These are phyloP conservation scores for Pythium sp. DNA, from an alignment of 352 stramenopile genomes.

Conservation along the genomic window DNA sequence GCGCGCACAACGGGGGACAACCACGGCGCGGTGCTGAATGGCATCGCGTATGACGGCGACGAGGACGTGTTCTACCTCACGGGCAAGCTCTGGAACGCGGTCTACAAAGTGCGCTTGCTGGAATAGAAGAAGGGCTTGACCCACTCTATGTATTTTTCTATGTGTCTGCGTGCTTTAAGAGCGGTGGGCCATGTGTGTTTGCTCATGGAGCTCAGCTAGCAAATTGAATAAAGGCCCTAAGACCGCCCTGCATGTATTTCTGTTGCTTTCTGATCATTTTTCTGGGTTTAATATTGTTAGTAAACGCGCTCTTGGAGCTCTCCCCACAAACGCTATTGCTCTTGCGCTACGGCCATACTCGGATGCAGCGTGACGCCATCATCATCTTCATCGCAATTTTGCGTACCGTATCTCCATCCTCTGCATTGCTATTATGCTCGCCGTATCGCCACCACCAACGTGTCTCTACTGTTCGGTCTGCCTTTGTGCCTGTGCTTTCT, in stretches of 20 bases:
- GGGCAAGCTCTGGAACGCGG: conserved; percentile 90
- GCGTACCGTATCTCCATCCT: background rate
- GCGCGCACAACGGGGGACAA: conserved; percentile 50
- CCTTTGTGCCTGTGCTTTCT: background rate
- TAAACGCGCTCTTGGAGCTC: background rate
- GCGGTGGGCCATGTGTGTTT: background rate
- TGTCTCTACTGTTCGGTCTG: background rate
- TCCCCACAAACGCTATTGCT: background rate
- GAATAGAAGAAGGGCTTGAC: conserved; percentile 18
- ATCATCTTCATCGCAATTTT: background rate
- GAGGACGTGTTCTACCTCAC: conserved; percentile 92
- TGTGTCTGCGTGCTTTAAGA: background rate
- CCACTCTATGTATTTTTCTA: conserved; percentile 11
- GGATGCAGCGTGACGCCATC: background rate
- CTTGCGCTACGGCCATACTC: background rate
- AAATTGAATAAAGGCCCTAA: background rate
- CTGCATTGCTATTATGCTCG: background rate
- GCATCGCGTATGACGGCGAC: conserved; percentile 90
- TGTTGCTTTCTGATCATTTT: background rate
- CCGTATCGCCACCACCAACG: background rate
- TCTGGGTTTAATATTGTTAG: background rate
- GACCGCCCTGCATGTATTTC: background rate
- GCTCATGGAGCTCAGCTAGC: background rate
- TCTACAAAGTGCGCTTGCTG: conserved; percentile 87
- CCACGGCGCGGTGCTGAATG: conserved; percentile 88